Percentiles rank a stretch among this genome's conserved stretches.
These are phyloP conservation scores for Penstemon davidsonii DNA, from an alignment of 257 asterid species.

Conservation along the genomic window DNA sequence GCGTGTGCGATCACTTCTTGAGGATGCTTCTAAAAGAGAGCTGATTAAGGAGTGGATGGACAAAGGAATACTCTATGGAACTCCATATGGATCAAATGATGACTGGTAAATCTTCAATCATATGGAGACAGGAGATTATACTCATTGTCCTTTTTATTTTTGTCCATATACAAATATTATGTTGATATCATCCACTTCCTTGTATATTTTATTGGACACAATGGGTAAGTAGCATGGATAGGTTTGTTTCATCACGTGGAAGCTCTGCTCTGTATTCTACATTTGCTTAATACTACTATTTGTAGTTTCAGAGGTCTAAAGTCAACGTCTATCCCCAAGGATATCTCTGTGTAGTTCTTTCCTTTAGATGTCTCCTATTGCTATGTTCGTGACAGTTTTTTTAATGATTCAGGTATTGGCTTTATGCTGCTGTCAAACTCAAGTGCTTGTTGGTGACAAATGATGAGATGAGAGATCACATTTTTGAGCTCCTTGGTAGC, in stretches of 20 bases:
- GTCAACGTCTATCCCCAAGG: too few relatives aligned
- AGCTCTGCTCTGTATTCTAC: not conserved
- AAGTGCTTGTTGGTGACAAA: slow-evolving; percentile 90
- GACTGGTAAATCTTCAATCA: slow-evolving; percentile 60
- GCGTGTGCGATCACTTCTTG: slow-evolving; percentile 68
- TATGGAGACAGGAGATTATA: not conserved
- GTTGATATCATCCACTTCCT: not conserved
- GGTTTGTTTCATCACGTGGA: not conserved
- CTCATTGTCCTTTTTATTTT: not conserved
- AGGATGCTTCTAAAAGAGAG: slow-evolving; percentile 70
- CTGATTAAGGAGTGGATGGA: slow-evolving; percentile 70
- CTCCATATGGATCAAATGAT: slow-evolving; percentile 95
- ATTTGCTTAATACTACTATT: not conserved
- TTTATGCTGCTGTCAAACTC: slow-evolving; percentile 81
- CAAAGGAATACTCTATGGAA: slow-evolving; percentile 64
- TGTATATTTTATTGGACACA: not conserved
- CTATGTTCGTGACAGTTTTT: not conserved
- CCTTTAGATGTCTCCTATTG: not conserved
- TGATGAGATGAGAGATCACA: slow-evolving; percentile 99
- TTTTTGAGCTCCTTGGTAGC: slow-evolving; percentile 93
- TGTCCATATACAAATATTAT: too few relatives aligned
- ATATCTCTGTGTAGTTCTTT: not conserved
- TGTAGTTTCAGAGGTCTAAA: not conserved
- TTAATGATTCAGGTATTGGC: slow-evolving; percentile 76
- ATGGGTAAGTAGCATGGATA: not conserved